Conservation (phyloP, 73 alveolate species). For the Tetrahymena elliotti region DNA sequence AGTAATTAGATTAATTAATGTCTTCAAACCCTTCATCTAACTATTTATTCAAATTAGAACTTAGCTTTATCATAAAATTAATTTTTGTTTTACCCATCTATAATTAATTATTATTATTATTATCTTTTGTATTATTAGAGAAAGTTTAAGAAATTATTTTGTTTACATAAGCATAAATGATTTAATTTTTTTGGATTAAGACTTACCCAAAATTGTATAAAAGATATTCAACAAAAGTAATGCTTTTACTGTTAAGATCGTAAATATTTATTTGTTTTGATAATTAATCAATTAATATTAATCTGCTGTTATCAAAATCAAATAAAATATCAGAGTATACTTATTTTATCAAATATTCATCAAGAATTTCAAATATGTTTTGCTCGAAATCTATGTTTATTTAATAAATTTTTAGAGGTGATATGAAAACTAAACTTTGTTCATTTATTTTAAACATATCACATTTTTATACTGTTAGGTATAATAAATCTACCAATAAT, state of each 20-base stretch:
- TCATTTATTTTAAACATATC: neutral
- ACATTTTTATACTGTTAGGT: neutral
- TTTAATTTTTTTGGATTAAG: too few species aligned
- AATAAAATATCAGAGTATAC: too few species aligned
- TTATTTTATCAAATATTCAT: neutral
- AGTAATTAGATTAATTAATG: neutral
- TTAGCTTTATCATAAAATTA: neutral
- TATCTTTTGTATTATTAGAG: too few species aligned
- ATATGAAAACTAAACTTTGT: neutral
- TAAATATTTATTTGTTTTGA: too few species aligned
- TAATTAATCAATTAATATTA: too few species aligned
- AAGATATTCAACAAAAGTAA: too few species aligned
- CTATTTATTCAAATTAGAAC: neutral
- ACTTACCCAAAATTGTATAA: too few species aligned
- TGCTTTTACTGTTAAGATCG: too few species aligned
- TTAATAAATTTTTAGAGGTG: neutral
- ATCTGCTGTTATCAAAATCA: too few species aligned
- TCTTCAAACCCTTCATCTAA: neutral
- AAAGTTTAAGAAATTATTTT: neutral
- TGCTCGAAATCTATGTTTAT: neutral
- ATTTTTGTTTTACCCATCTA: neutral
- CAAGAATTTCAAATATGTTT: neutral
- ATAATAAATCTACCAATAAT: neutral
- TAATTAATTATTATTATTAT: neutral
- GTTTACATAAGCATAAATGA: too few species aligned